A percentile compares a stretch with the other conserved stretches of the same genome.
These are phyloP conservation scores for Nepenthes alata DNA, from an alignment of 179 eudicot genomes.

Conservation along the genomic window DNA sequence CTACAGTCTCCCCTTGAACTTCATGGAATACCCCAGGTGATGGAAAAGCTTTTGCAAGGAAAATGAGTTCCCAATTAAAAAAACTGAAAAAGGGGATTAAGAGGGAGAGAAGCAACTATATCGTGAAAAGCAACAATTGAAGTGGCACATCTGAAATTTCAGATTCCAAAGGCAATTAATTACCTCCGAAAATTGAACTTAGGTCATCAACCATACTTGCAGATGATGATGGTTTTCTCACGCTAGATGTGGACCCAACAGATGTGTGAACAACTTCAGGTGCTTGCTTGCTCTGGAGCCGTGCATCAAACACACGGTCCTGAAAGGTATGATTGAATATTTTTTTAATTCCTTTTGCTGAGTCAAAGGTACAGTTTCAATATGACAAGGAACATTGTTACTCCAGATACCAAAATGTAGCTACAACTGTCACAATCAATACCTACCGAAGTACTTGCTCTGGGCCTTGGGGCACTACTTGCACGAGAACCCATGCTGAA, in stretches of 20 bases:
- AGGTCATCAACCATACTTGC: constrained; percentile 79
- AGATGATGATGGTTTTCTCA: constrained; percentile 62
- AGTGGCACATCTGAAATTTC: not conserved
- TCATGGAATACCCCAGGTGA: constrained; percentile 73
- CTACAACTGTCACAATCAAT: constrained; percentile 3
- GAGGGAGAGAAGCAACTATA: not conserved
- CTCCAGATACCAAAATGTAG: not conserved
- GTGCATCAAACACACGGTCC: constrained; percentile 46
- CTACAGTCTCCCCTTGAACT: constrained; percentile 85
- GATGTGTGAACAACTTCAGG: constrained; percentile 45
- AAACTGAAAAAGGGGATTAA: not conserved
- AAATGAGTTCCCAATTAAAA: constrained; percentile 12
- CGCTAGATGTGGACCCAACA: constrained; percentile 44
- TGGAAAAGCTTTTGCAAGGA: constrained; percentile 42
- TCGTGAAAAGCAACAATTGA: not conserved
- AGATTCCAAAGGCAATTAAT: not conserved
- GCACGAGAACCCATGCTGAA: constrained; percentile 63
- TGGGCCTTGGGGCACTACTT: constrained; percentile 76
- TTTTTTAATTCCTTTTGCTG: not conserved
- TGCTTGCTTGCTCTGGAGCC: constrained; percentile 54
- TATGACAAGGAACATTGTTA: not conserved
- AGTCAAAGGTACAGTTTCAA: not conserved
- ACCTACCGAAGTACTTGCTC: constrained; percentile 56
- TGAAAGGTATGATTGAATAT: constrained; percentile 13
- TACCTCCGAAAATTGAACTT: constrained; percentile 82